phyloP scores from a whole-genome alignment of 208 protist genomes.

The Leptomonas seymouri region DNA sequence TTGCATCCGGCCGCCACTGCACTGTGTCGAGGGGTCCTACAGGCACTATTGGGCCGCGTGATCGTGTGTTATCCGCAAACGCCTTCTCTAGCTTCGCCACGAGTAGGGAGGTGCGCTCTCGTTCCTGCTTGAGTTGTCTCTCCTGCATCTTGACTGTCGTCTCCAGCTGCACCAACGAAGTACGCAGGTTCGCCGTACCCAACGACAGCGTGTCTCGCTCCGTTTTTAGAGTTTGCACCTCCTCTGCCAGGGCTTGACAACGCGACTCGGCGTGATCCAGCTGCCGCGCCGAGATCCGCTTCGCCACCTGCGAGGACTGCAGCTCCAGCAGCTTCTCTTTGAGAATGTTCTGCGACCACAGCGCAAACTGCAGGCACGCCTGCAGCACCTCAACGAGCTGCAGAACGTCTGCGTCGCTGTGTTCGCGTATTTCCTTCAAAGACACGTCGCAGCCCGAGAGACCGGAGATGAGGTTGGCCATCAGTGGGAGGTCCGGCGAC shows the following conservation, averaged over 20 bases:
- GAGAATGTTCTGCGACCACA: conserved; percentile 84
- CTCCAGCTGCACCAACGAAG: conserved; percentile 46
- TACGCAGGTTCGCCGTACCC: conserved; percentile 42
- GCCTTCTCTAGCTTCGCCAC: conserved; percentile 41
- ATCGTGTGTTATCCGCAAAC: not conserved
- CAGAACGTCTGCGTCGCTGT: conserved; percentile 57
- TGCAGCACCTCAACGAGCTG: conserved; percentile 75
- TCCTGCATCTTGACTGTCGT: conserved; percentile 51
- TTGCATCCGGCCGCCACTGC: not conserved
- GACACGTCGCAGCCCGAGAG: conserved; percentile 43
- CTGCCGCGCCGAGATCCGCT: conserved; percentile 47
- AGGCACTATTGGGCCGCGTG: not conserved
- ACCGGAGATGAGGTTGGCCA: conserved; percentile 68
- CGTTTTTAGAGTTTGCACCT: conserved; percentile 28
- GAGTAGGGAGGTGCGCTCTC: conserved; percentile 38
- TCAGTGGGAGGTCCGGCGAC: conserved; percentile 62
- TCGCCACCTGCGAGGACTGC: conserved; percentile 46
- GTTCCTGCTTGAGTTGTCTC: conserved; percentile 53
- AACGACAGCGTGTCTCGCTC: conserved; percentile 61
- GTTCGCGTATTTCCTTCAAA: conserved; percentile 31
- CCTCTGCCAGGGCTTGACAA: conserved; percentile 27
- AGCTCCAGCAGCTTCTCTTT: conserved; percentile 60
- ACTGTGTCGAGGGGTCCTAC: not conserved
- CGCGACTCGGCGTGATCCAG: conserved; percentile 56
- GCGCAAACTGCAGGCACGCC: conserved; percentile 72